Evolutionary conservation across 768 basidiomycete genomes (phyloP), one percentile per base, ranked within the genome.

Genomic region (Boletus pseudo-olivaceus): DNA sequence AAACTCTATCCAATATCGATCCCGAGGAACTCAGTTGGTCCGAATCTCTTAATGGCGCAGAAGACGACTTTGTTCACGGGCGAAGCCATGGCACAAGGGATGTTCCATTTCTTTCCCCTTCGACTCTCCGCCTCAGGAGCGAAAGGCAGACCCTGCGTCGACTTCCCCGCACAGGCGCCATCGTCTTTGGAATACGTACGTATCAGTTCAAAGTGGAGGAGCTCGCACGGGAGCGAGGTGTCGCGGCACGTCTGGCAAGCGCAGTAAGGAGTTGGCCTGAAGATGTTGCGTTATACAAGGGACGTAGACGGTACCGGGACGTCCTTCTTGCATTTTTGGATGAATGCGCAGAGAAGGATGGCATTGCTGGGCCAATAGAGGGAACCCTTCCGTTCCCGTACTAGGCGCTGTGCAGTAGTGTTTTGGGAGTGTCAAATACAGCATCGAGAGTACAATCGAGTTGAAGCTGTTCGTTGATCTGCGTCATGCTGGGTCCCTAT

Each of bases 121-220:
- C 76, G 15, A 74, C 74, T 23, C 68, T 90, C 37, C 78, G 79
- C 7, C 71, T 88, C 50, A 75, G 89, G 44, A 77, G 76, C 23
- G 88, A 89, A 63, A 73, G 88, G n/a, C 87, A 90, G 71, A 85
- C 83, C 11, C 70, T 90, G 49, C 76, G 87, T 34, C 74, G 89
- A 19, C 76, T 91, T 40, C 79, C 83, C 1, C 72, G 75, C 7
- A 82, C 81, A 26, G 87, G 88, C 4, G 85, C 81, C 7, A 75
- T 90, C 33, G 72, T 85, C 27, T 91, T 91, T 67, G 86, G 83
- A 37, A 85, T 90, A 61, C 77, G 87, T 19, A 84, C 84, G 35
- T 88, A 89, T 67, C 58, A 83, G 51, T 79, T 78, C 15, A 79
- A 80, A 4, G 67, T 88, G 20, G 76, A 73, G 33, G 77, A 79